Evolutionary conservation across 306 rosid species (phyloP).

Genomic region (Hippophae gyantsensis): DNA sequence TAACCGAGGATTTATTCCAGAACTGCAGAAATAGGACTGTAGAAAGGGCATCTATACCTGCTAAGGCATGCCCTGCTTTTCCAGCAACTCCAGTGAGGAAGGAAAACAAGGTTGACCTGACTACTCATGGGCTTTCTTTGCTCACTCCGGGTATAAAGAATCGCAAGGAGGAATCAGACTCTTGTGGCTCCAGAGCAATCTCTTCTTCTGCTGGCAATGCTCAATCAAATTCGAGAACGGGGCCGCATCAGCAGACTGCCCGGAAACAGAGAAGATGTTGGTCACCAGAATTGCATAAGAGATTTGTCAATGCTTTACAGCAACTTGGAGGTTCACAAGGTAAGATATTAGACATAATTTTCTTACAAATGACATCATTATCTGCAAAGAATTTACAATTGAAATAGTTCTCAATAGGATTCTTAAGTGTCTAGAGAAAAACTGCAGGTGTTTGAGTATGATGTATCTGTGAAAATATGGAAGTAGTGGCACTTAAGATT

Average conservation of each 20-base stretch:
- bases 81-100: constrained; percentile 23
- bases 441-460: constrained; percentile 7
- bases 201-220: constrained; percentile 30
- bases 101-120: constrained; percentile 61
- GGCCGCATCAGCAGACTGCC: constrained; percentile 40
- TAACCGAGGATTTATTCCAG: constrained; percentile 41
- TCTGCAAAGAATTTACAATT: too few relatives aligned
- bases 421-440: constrained; percentile 3
- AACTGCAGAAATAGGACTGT: constrained; percentile 37
- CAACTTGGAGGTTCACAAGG: constrained; percentile 20
- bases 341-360: neutral
- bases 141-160: constrained; percentile 44
- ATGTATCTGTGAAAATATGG: constrained; percentile 6
- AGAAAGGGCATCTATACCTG: constrained; percentile 44
- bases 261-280: constrained; percentile 50
- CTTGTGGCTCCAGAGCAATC: too few relatives aligned
- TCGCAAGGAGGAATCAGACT: constrained; percentile 45
- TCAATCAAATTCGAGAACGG: constrained; percentile 31
- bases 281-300: constrained; percentile 13
- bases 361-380: neutral
- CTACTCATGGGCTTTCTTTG: constrained; percentile 54
- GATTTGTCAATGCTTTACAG: constrained; percentile 4
- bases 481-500: neutral
- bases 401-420: neutral
- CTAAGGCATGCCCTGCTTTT: constrained; percentile 40